These are phyloP conservation scores for Teunomyces funiuensis DNA, from an alignment of 805 yeast species.

Conservation along the genomic window DNA sequence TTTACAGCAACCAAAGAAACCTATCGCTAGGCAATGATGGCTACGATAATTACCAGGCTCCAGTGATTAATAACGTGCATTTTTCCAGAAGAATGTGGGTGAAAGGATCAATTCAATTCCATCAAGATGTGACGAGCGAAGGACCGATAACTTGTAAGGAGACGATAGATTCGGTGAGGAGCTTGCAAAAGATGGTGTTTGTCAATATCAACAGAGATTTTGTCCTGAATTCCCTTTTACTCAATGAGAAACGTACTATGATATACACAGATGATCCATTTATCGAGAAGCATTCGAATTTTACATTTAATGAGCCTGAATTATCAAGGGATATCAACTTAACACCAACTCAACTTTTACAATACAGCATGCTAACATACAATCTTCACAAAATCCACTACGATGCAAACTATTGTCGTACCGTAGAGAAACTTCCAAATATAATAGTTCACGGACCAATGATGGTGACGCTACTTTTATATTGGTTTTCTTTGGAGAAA, in stretches of 20 bases:
- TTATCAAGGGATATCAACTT: slow-evolving; percentile 26
- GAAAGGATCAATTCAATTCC: slow-evolving; percentile 58
- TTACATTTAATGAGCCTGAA: slow-evolving; percentile 12
- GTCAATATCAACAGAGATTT: slow-evolving; percentile 59
- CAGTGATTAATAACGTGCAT: slow-evolving; percentile 27
- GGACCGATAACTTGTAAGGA: slow-evolving; percentile 51
- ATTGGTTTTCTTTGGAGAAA: slow-evolving; percentile 39
- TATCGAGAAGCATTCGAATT: slow-evolving; percentile 6
- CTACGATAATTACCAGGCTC: slow-evolving; percentile 77
- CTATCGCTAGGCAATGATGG: slow-evolving; percentile 64
- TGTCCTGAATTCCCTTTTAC: slow-evolving; percentile 25
- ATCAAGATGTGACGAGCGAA: slow-evolving; percentile 7
- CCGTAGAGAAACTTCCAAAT: slow-evolving; percentile 57
- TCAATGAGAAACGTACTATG: slow-evolving; percentile 56
- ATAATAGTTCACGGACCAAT: slow-evolving; percentile 82
- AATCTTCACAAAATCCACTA: slow-evolving; percentile 86
- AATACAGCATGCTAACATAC: slow-evolving; percentile 74
- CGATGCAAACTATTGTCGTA: slow-evolving; percentile 54
- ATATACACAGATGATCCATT: slow-evolving; percentile 54
- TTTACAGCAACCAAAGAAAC: slow-evolving; percentile 63
- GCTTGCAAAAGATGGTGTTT: slow-evolving; percentile 37
- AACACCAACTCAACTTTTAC: slow-evolving; percentile 46
- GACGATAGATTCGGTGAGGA: slow-evolving; percentile 41
- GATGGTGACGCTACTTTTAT: slow-evolving; percentile 57
- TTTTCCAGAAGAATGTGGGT: slow-evolving; percentile 77